phyloP scores from a whole-genome alignment of 116 monocot species.

The Papilionanthe hybrid region DNA sequence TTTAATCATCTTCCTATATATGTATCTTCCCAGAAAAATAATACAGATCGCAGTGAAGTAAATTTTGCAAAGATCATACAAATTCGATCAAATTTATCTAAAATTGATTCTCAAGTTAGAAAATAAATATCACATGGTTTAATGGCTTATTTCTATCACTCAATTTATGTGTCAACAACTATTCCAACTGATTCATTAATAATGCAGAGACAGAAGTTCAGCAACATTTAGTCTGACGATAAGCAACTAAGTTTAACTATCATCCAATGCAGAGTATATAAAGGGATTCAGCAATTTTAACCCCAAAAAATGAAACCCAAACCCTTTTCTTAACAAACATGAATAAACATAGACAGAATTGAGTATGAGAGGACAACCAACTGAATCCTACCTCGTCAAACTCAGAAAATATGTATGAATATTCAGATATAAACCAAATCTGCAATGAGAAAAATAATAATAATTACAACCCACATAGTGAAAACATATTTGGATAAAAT shows the following conservation, averaged over 20 bases:
- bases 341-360: neutral
- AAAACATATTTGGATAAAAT: neutral
- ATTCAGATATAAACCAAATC: conserved; percentile 92
- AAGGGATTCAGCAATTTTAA: neutral
- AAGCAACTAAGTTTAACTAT: neutral
- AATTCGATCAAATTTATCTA: neutral
- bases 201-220: neutral
- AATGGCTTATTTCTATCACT: neutral
- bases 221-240: neutral
- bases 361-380: neutral
- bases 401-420: conserved; percentile 63
- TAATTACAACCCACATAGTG: too few relatives aligned
- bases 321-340: neutral
- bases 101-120: neutral
- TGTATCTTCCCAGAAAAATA: neutral
- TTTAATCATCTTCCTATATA: neutral
- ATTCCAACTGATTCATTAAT: neutral
- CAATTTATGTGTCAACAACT: neutral
- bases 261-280: neutral
- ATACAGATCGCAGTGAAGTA: neutral
- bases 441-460: conserved; percentile 28
- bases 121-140: neutral
- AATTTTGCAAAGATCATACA: neutral
- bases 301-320: neutral
- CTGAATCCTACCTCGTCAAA: conserved; percentile 66